A percentile compares a stretch with the other conserved stretches of the same genome.
phyloP scores from a whole-genome alignment of 2,329 filamentous ascomycete genomes.

The Dryadomyces quercivorus region DNA sequence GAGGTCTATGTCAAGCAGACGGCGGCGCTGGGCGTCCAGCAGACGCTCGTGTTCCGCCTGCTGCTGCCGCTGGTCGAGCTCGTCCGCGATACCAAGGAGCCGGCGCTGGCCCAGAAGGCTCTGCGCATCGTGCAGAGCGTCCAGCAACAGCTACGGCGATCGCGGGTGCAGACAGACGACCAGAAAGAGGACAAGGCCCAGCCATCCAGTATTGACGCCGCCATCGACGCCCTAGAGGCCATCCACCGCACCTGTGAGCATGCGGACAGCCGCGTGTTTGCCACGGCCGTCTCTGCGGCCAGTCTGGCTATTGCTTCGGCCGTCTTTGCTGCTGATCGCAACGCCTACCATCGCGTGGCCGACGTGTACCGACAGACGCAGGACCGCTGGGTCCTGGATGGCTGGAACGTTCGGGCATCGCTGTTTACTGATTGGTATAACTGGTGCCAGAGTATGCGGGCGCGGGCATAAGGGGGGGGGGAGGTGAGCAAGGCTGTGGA shows the following conservation, averaged over 20 bases:
- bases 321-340: constrained; percentile 42
- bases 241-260: constrained; percentile 51
- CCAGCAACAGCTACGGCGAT: constrained; percentile 54
- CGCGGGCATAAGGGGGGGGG: not conserved
- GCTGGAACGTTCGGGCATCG: constrained; percentile 46
- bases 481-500: not conserved
- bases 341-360: constrained; percentile 40
- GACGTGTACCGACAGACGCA: constrained; percentile 53
- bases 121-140: constrained; percentile 61
- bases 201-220: constrained; percentile 21
- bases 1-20: constrained; percentile 67
- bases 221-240: constrained; percentile 46
- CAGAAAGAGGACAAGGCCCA: constrained; percentile 19
- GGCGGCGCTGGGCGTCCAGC: not conserved
- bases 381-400: constrained; percentile 44
- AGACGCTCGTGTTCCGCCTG: constrained; percentile 49
- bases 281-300: constrained; percentile 60
- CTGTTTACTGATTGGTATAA: constrained; percentile 66
- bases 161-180: constrained; percentile 23
- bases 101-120: constrained; percentile 63
- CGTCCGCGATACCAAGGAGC: constrained; percentile 63
- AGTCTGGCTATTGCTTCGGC: constrained; percentile 55
- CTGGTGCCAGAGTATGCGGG: constrained; percentile 34
- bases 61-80: constrained; percentile 67
- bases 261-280: constrained; percentile 51